Evolutionary conservation across 225 moss, liverwort and hornwort genomes (phyloP).

Genomic region (Ulota crispa): DNA sequence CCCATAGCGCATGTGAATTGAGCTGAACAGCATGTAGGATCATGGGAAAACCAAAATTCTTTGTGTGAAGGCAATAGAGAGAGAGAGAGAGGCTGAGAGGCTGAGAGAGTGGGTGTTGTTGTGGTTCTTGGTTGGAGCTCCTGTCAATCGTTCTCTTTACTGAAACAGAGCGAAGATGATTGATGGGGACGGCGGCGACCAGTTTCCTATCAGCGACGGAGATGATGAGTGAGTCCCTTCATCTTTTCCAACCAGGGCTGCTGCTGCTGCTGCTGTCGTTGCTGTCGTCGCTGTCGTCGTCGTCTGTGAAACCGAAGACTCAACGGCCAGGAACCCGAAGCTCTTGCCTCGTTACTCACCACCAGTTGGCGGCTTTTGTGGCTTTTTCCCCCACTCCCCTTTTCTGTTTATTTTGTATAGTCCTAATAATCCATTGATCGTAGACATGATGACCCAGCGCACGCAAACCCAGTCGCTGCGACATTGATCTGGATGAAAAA

Average conservation of each 20-base stretch:
- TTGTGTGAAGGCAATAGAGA: slow-evolving; percentile 20
- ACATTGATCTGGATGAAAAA: slow-evolving; percentile 27
- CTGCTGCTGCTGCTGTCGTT: slow-evolving; percentile 9
- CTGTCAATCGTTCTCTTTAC: slow-evolving; percentile 41
- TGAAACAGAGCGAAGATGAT: slow-evolving; percentile 61
- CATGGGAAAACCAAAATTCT: slow-evolving; percentile 28
- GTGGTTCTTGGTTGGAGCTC: slow-evolving; percentile 47
- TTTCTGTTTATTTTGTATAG: slow-evolving; percentile 43
- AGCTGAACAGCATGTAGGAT: too few species aligned
- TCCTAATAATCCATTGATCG: slow-evolving; percentile 39
- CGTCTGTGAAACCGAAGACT: neutral
- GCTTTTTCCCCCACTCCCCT: neutral
- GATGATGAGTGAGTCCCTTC: slow-evolving; percentile 58
- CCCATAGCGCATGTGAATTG: too few species aligned
- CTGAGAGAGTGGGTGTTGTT: slow-evolving; percentile 24
- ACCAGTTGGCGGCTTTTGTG: slow-evolving; percentile 11
- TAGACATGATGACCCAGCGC: slow-evolving; percentile 25
- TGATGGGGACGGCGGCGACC: slow-evolving; percentile 55
- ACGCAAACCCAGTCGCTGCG: slow-evolving; percentile 20
- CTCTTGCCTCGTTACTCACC: too few species aligned
- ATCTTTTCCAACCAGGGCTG: slow-evolving; percentile 13
- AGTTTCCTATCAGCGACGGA: slow-evolving; percentile 63
- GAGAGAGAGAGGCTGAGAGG: too few species aligned
- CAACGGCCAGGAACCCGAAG: neutral
- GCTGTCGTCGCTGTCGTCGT: neutral